Percentiles rank a stretch among this genome's conserved stretches.
These are phyloP conservation scores for Globisporangium okanoganense DNA, from an alignment of 352 stramenopile genomes.

Conservation along the genomic window DNA sequence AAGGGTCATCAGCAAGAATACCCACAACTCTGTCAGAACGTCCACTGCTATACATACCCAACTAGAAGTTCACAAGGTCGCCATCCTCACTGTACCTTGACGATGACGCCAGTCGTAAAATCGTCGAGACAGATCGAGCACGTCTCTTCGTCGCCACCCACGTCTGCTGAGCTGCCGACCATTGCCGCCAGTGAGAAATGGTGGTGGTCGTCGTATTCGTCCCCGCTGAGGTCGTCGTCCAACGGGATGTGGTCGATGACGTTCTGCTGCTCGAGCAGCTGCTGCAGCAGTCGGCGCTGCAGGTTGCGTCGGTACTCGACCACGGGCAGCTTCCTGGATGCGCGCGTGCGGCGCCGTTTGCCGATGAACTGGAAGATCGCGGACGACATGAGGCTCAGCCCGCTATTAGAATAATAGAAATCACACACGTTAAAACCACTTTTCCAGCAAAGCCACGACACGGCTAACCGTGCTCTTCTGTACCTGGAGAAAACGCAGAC, in stretches of 20 bases:
- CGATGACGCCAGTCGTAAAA: slow-evolving; percentile 43
- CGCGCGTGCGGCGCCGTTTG: slow-evolving; percentile 48
- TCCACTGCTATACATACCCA: neutral
- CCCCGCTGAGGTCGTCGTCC: slow-evolving; percentile 13
- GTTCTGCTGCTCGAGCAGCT: slow-evolving; percentile 40
- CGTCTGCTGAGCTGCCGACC: neutral
- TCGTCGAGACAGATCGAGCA: slow-evolving; percentile 82
- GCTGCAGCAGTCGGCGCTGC: slow-evolving; percentile 39
- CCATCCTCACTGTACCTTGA: slow-evolving; percentile 47
- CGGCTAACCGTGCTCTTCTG: neutral
- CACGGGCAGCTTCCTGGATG: slow-evolving; percentile 51
- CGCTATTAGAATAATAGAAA: slow-evolving; percentile 17
- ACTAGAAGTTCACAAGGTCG: neutral
- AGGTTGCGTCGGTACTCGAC: slow-evolving; percentile 50
- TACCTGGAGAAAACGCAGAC: slow-evolving; percentile 75
- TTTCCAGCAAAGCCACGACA: neutral
- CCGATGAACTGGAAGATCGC: slow-evolving; percentile 60
- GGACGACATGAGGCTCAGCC: slow-evolving; percentile 64
- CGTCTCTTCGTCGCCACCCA: slow-evolving; percentile 9
- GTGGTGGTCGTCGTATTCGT: slow-evolving; percentile 3
- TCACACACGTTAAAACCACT: neutral
- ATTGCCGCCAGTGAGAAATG: neutral
- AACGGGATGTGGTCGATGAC: slow-evolving; percentile 48
- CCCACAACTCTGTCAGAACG: neutral
- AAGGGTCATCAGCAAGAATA: too few relatives aligned